These are phyloP conservation scores for Exophiala mesophila DNA, from an alignment of 2,329 filamentous ascomycete genomes.

Conservation along the genomic window DNA sequence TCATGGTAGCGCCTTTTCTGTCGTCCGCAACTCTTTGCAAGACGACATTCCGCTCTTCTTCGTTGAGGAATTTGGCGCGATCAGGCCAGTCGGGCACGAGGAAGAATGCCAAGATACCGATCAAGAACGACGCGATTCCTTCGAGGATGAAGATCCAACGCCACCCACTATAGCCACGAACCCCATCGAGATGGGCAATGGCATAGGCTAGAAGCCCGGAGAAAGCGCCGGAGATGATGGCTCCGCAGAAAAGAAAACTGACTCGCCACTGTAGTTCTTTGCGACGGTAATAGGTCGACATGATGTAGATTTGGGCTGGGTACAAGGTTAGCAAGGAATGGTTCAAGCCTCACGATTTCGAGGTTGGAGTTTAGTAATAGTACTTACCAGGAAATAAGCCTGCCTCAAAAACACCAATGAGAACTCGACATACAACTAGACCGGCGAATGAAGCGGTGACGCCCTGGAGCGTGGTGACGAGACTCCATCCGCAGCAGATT, in stretches of 20 bases:
- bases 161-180: conserved; percentile 14
- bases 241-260: conserved; percentile 30
- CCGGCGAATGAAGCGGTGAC: conserved; percentile 29
- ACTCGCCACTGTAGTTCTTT: conserved; percentile 36
- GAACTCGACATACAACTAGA: conserved; percentile 29
- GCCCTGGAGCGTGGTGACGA: conserved; percentile 37
- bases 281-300: conserved; percentile 33
- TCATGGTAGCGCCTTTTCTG: conserved; percentile 24
- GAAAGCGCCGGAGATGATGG: conserved; percentile 37
- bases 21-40: conserved; percentile 28
- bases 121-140: conserved; percentile 27
- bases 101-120: conserved; percentile 26
- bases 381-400: conserved; percentile 33
- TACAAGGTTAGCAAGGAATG: no score
- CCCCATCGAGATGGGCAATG: conserved; percentile 48
- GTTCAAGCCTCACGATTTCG: no score
- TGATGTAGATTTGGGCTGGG: conserved; percentile 29
- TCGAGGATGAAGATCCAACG: conserved; percentile 38
- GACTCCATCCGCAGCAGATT: conserved; percentile 9
- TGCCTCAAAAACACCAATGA: conserved; percentile 32
- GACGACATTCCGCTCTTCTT: conserved; percentile 34
- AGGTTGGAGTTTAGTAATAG: conserved; percentile 23
- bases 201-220: conserved; percentile 48
- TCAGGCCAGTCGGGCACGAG: conserved; percentile 32
- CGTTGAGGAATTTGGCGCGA: conserved; percentile 29